Percentiles rank a stretch among this genome's conserved stretches.
phyloP scores from a whole-genome alignment of 192 early-diverging fungal genomes.

The Backusella sp. region DNA sequence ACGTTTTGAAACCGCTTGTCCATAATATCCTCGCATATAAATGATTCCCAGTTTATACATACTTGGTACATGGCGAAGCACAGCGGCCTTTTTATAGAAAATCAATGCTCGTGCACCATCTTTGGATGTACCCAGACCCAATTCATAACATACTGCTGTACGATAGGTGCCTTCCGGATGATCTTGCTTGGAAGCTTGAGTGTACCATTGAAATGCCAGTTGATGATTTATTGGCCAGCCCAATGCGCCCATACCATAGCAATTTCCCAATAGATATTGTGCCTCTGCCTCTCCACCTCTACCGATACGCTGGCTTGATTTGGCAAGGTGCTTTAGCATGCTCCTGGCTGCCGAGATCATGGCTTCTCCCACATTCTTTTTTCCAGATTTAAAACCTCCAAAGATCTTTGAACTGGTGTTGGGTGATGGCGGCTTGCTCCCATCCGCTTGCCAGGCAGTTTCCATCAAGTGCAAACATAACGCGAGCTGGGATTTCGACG shows the following conservation, averaged over 20 bases:
- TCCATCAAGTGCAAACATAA: slow-evolving; percentile 12
- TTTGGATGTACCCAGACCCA: slow-evolving; percentile 86
- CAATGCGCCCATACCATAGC: slow-evolving; percentile 81
- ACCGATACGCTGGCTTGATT: slow-evolving; percentile 56
- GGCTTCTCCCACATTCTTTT: slow-evolving; percentile 64
- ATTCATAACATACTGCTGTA: slow-evolving; percentile 92
- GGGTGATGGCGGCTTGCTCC: background rate
- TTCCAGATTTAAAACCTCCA: background rate
- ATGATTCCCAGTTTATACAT: slow-evolving; percentile 98
- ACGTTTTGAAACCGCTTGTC: slow-evolving; percentile 68
- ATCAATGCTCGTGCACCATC: slow-evolving; percentile 80
- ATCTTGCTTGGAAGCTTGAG: slow-evolving; percentile 87
- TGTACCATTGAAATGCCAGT: slow-evolving; percentile 87
- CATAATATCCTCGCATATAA: slow-evolving; percentile 79
- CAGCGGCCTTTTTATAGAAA: slow-evolving; percentile 88
- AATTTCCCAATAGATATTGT: slow-evolving; percentile 90
- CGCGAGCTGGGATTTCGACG: background rate
- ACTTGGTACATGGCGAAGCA: slow-evolving; percentile 83
- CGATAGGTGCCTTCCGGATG: slow-evolving; percentile 90
- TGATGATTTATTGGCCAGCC: slow-evolving; percentile 79
- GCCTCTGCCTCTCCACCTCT: slow-evolving; percentile 81
- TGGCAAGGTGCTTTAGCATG: slow-evolving; percentile 79
- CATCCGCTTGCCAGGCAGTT: background rate
- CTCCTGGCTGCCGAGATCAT: slow-evolving; percentile 79
- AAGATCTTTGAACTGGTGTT: background rate